These are phyloP conservation scores for Cutaneotrichosporon mucoides DNA, from an alignment of 1,284 basidiomycete genomes.

Conservation along the genomic window DNA sequence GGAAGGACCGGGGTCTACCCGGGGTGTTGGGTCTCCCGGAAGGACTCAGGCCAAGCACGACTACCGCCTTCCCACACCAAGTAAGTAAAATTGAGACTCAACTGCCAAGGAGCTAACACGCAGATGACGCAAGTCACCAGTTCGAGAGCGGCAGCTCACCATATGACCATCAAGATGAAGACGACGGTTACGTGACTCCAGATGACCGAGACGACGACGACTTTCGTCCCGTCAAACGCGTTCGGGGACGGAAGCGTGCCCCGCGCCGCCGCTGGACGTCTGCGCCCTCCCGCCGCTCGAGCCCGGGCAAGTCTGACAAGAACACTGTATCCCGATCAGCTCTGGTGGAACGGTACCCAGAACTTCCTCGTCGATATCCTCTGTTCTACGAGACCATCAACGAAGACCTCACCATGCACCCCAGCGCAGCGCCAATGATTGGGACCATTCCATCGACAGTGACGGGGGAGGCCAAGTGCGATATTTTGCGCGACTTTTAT, in stretches of 20 bases:
- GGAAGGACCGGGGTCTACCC: too few species aligned
- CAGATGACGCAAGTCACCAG: not conserved
- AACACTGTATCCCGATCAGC: not conserved
- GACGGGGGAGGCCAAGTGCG: slow-evolving; percentile 37
- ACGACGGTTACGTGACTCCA: not conserved
- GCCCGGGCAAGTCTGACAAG: too few species aligned
- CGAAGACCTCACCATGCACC: slow-evolving; percentile 44
- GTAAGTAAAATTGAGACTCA: not conserved
- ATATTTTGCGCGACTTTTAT: slow-evolving; percentile 35
- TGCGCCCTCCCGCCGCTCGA: too few species aligned
- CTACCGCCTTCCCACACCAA: not conserved
- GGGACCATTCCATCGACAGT: slow-evolving; percentile 43
- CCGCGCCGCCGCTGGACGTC: not conserved
- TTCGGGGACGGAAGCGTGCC: not conserved
- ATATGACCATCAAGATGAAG: not conserved
- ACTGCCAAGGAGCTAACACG: not conserved
- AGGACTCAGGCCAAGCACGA: too few species aligned
- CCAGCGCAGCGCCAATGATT: slow-evolving; percentile 44
- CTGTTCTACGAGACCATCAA: slow-evolving; percentile 48
- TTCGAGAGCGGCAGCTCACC: too few species aligned
- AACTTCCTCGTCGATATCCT: slow-evolving; percentile 39
- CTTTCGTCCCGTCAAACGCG: slow-evolving; percentile 31
- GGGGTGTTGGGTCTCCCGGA: too few species aligned
- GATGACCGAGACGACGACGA: slow-evolving; percentile 35
- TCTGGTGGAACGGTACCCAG: slow-evolving; percentile 35